Conservation (phyloP, 2,329 filamentous ascomycete species). For the Fusarium zealandicum region DNA sequence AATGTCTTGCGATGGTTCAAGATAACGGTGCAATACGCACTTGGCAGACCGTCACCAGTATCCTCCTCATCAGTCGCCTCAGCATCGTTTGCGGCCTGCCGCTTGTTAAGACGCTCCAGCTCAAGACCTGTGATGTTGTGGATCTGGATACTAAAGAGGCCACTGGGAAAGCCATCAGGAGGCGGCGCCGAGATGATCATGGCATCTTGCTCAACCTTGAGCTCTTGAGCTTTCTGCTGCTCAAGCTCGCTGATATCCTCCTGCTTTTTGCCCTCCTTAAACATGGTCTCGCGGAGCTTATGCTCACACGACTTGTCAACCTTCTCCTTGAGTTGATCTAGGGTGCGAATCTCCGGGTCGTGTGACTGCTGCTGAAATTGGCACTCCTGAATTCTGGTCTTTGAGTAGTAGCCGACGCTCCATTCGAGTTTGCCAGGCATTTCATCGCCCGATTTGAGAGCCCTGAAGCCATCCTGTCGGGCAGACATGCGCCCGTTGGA, state of each 20-base stretch:
- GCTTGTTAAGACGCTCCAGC: constrained; percentile 65
- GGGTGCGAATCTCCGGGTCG: constrained; percentile 62
- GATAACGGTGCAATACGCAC: constrained; percentile 75
- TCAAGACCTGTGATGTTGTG: constrained; percentile 77
- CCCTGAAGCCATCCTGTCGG: constrained; percentile 69
- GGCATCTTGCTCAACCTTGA: constrained; percentile 65
- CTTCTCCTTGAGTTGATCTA: constrained; percentile 65
- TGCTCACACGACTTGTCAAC: constrained; percentile 61
- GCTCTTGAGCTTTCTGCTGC: constrained; percentile 73
- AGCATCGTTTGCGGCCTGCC: constrained; percentile 54
- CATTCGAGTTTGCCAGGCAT: constrained; percentile 75
- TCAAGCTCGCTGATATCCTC: constrained; percentile 68
- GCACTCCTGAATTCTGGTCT: constrained; percentile 66
- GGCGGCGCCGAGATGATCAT: constrained; percentile 75
- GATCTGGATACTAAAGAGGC: constrained; percentile 73
- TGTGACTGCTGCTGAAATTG: constrained; percentile 69
- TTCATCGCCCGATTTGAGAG: constrained; percentile 68
- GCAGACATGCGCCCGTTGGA: constrained; percentile 69
- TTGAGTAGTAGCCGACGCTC: constrained; percentile 76
- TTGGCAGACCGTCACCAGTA: constrained; percentile 70
- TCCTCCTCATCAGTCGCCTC: constrained; percentile 64
- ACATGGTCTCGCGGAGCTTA: constrained; percentile 70
- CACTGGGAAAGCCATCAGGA: constrained; percentile 66
- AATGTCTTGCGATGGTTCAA: constrained; percentile 75
- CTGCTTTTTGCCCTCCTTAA: constrained; percentile 53